phyloP scores from a whole-genome alignment of 441 rosid species.

The Mallotus repandus region DNA sequence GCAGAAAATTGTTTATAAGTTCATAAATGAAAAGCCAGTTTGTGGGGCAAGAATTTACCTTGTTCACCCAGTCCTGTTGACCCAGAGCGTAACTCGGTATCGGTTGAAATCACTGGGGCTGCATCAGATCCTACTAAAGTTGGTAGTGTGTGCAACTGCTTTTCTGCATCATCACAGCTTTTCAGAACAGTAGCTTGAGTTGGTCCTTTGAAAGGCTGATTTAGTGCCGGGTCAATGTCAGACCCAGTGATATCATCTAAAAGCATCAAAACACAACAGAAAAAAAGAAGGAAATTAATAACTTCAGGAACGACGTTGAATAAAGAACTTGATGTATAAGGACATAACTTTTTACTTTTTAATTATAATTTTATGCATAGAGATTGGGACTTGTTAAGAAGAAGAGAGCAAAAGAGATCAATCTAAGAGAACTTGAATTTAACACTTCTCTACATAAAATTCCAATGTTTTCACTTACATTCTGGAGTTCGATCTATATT shows the following conservation, averaged over 20 bases:
- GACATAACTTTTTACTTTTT: background rate
- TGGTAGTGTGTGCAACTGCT: slow-evolving; percentile 19
- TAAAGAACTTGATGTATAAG: background rate
- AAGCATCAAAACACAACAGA: slow-evolving; percentile 23
- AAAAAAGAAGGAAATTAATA: slow-evolving; percentile 8
- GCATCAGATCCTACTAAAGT: slow-evolving; percentile 26
- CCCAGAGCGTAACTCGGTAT: slow-evolving; percentile 18
- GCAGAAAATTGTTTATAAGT: slow-evolving; percentile 6
- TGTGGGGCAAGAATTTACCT: slow-evolving; percentile 27
- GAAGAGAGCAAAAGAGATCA: background rate
- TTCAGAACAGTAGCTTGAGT: background rate
- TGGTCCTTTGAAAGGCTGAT: slow-evolving; percentile 27
- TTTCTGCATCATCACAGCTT: slow-evolving; percentile 27
- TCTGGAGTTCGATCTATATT: background rate
- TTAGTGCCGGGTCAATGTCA: slow-evolving; percentile 36
- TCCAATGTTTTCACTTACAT: background rate
- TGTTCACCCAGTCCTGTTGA: slow-evolving; percentile 23
- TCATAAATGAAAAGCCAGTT: background rate
- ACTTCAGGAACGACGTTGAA: slow-evolving; percentile 1
- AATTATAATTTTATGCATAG: background rate
- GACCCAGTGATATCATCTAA: slow-evolving; percentile 71
- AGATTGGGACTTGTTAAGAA: background rate
- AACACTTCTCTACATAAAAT: background rate
- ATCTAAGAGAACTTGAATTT: background rate
- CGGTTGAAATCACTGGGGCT: slow-evolving; percentile 14